Base-by-base conservation (phyloP, 1,284 basidiomycete genomes). In the Pascua sp. region DNA sequence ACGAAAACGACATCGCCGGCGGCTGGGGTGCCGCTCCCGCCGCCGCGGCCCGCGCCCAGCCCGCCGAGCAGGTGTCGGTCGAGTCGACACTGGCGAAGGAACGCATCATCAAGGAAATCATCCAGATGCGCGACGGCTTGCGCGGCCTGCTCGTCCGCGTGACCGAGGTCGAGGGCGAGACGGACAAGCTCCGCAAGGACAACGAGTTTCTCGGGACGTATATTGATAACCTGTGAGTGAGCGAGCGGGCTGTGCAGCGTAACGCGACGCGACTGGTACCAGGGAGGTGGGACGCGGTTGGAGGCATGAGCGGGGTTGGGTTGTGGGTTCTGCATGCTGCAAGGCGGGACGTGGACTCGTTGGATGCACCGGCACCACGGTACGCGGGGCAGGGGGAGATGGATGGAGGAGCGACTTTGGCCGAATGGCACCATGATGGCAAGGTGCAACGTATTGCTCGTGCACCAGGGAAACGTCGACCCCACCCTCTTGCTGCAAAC, bases 201-300 rank as follows among this genome's bases (percentile, higher is more conserved):
- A 77, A 77, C 57, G 71, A 76, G 62, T 73, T 75, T 60, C 59
- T 77, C 16, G 67, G 64, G 32, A 66, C 71, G 24, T 77, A 77
- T 50, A 73, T 77, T 49, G 75, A 77, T 54, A 77, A 77, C 53
- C 60, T 77, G 75, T 76, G 52, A 63, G 75, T 67, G 24, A 32
- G 24, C 24, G 24, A 32, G 24, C 24, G 24, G 7, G 24, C 24
- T 32, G 24, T 32, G 24, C 24, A 45, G 44, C 10, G 24, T 32
- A 32, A 32, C 24, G 24, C 24, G 24, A 10, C 40, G 24, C 24
- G 24, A 32, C 24, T 7, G 24, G 24, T 32, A 32, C 24, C 24
- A 32, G 24, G 24, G 24, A 36, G 32, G 12, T 45, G 44, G 8
- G 5, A 8, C 17, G 44, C 44, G 44, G 24, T 7, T 32, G 24